These are phyloP conservation scores for Hypsizygus ulmarius DNA, from an alignment of 1,284 basidiomycete species.

Conservation along the genomic window DNA sequence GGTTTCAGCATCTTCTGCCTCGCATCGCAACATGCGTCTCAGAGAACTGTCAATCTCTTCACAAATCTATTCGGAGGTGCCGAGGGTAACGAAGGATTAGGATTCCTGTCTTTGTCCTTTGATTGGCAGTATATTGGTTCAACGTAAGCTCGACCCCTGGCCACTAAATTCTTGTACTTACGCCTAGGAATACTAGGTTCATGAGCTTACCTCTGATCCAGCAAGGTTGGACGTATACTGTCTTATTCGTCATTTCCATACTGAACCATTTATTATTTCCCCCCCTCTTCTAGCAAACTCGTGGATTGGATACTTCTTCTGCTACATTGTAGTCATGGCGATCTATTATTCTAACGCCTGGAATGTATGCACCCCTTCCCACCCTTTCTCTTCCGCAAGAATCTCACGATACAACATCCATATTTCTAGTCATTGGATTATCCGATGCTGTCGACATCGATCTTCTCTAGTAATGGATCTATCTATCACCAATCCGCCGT, in stretches of 20 bases:
- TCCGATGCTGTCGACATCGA: conserved; percentile 63
- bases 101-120: conserved; percentile 52
- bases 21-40: conserved; percentile 45
- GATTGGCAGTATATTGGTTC: conserved; percentile 68
- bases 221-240: conserved; percentile 39
- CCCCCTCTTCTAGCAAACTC: conserved; percentile 43
- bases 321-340: conserved; percentile 51
- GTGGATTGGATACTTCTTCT: conserved; percentile 53
- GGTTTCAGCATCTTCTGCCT: conserved; percentile 58
- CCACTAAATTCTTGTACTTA: background rate
- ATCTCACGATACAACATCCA: background rate
- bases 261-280: background rate
- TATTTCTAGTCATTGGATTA: conserved; percentile 44
- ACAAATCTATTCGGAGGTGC: conserved; percentile 65
- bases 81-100: conserved; percentile 63
- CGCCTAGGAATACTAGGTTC: conserved; percentile 26
- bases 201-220: conserved; percentile 52
- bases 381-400: background rate
- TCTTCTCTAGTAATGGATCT: conserved; percentile 56
- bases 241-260: background rate
- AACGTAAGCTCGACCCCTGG: conserved; percentile 32
- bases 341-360: conserved; percentile 63
- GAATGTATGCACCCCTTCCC: conserved; percentile 38
- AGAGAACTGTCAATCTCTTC: conserved; percentile 44
- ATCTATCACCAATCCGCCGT: conserved; percentile 55